Base-by-base conservation (phyloP, 352 stramenopile species). In the Globisporangium rhizosaccharum region DNA sequence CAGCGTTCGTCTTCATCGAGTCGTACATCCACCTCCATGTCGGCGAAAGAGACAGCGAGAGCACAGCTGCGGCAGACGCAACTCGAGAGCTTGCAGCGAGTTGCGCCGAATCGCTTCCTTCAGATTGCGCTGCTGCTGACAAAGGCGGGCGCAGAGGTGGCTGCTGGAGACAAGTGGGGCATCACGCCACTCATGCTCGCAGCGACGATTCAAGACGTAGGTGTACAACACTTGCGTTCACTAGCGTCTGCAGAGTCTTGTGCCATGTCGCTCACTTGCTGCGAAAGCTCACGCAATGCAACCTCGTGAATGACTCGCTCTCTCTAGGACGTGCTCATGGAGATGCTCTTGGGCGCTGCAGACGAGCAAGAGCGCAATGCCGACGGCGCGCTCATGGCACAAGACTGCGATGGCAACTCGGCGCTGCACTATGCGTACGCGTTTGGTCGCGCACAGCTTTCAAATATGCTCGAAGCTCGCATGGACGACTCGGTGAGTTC, bases 361-460 rank as follows among this genome's bases (percentile, higher is more conserved):
- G 66, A 64, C 1, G 50, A 69, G 42, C 51, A 66, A 1, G 56
- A 70, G 14, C 61, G 61, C 8, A 49, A 66, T 49, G 39, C 57
- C 9, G 30, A 36, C 30, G 30, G 9, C 1, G 48, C 63, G 8
- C 55, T 87, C 6, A 51, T 51, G 25, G 18, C 45, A 17, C n/a
- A n/a, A 12, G 78, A 90, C 53, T 30, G 28, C 4, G 41, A 73
- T 17, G 78, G 75, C 7, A 90, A 85, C 48, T 74, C 65, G 8
- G 71, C 75, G 14, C 57, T 90, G 2, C 81, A 90, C 56, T 88
- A 90, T 57, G 76, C 72, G 55, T 90, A 90, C 69, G 81, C 78
- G 4, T 90, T 87, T 56, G 72, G 66, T 0, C 55, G 76, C 56
- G 71, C 73, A 1, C 51, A 76, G 56, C 57, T 77, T 3, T 78